Base-by-base conservation (phyloP, 75 land plant species). In the Adiantum capillusveneris region DNA sequence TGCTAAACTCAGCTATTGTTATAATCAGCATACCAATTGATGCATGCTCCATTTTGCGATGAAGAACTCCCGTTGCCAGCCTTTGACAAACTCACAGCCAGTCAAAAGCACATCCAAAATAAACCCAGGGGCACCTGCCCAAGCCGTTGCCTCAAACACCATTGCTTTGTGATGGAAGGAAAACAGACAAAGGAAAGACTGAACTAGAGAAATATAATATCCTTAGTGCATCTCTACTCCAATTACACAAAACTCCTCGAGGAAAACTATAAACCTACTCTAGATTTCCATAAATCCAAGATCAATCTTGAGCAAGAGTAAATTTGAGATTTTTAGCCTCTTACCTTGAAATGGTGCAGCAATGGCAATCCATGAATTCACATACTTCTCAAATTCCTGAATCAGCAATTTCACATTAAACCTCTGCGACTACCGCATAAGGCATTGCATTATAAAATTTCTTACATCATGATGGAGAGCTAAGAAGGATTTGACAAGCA, bases 1-100 rank as follows among this genome's bases (percentile, higher is more conserved):
- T n/a, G n/a, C n/a, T n/a, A n/a, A n/a, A n/a, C n/a, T n/a, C n/a
- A n/a, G n/a, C n/a, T n/a, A n/a, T 9, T 57, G 9, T 13, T 44
- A 61, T 25, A 16, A 59, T 17, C 19, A 59, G 11, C 52, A 73
- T 95, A 95, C 99, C 87, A 95, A 75, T 54, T 95, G 99, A 64
- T 95, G 99, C 96, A 88, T 95, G 79, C 86, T 86, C 97, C 99
- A 95, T 64, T 86, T 90, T 37, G 99, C 88, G 65, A 95, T 74
- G 44, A 95, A 95, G 36, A 95, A 84, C 30, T 95, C 86, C 39
- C 78, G 73, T 57, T 81, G 80, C 99, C 99, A 95, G 19, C 97
- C 99, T 36, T 80, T 73, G 13, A 95, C 88, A 80, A 94, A 94
- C 28, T 95, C 94, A 60, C 77, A 69, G 31, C 98, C 98, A 73